phyloP scores from a whole-genome alignment of 1,139 yeast genomes.

The Debaryomyces robertsiae region DNA sequence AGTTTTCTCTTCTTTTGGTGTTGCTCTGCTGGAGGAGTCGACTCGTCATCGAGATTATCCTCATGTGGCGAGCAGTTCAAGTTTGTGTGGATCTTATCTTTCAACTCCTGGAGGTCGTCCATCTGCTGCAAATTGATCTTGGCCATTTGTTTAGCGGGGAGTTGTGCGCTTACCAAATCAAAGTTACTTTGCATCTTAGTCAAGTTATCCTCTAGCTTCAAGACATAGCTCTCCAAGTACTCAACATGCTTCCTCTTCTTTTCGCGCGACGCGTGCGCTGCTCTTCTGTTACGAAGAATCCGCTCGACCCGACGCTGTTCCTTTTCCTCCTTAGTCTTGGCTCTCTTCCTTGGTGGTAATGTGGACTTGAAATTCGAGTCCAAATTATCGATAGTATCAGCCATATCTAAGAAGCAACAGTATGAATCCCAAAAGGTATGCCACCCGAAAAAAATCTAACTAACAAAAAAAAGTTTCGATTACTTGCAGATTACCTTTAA shows the following conservation, averaged over 20 bases:
- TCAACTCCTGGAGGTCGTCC: constrained; percentile 33
- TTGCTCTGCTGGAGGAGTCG: constrained; percentile 13
- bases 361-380: constrained; percentile 39
- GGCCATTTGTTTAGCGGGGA: constrained; percentile 19
- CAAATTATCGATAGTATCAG: constrained; percentile 12
- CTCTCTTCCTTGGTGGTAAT: constrained; percentile 93
- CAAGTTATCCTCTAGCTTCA: constrained; percentile 48
- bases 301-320: constrained; percentile 95
- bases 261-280: constrained; percentile 97
- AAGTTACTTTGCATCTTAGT: constrained; percentile 27
- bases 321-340: constrained; percentile 94
- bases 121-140: constrained; percentile 20
- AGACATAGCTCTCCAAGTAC: constrained; percentile 69
- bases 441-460: not conserved
- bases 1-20: constrained; percentile 15
- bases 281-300: constrained; percentile 89
- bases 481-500: not conserved
- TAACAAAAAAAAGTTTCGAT: not conserved
- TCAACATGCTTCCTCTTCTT: constrained; percentile 94
- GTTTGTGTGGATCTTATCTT: constrained; percentile 36
- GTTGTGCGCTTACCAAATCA: constrained; percentile 18
- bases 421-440: not conserved
- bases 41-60: constrained; percentile 7
- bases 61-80: constrained; percentile 21
- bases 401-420: constrained; percentile 8